Evolutionary conservation across 192 early-diverging fungal genomes (phyloP).

Genomic region (Irineochytrium annulatum): DNA sequence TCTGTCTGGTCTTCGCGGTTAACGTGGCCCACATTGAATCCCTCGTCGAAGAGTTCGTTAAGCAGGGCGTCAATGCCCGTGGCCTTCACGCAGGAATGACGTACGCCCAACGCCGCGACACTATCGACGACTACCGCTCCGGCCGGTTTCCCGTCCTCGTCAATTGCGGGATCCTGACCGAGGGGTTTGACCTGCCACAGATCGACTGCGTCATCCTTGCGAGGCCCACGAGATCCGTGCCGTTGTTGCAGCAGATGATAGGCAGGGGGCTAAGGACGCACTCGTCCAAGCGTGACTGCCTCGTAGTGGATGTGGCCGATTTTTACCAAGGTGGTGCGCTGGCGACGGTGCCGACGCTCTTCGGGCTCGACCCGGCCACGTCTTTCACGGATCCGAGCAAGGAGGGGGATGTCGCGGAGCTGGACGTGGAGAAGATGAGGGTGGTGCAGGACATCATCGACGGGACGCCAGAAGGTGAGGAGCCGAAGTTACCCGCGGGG

Average conservation of each 20-base stretch:
- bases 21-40: conserved; percentile 71
- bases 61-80: conserved; percentile 36
- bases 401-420: conserved; percentile 5
- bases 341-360: conserved; percentile 71
- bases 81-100: conserved; percentile 53
- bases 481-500: too few species aligned
- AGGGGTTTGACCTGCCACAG: conserved; percentile 81
- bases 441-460: background rate
- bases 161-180: conserved; percentile 73
- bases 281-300: conserved; percentile 64
- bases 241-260: conserved; percentile 93
- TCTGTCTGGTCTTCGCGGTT: conserved; percentile 84
- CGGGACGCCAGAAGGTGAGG: conserved; percentile 3
- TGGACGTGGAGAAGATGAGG: background rate
- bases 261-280: conserved; percentile 79
- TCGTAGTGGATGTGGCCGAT: conserved; percentile 86
- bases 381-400: conserved; percentile 45
- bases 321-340: conserved; percentile 40
- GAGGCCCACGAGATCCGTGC: conserved; percentile 76
- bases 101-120: conserved; percentile 44
- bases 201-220: conserved; percentile 89
- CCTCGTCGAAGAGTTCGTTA: conserved; percentile 52
- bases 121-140: conserved; percentile 58
- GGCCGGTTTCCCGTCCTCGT: conserved; percentile 71
- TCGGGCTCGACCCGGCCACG: conserved; percentile 74